phyloP scores from a whole-genome alignment of 192 early-diverging fungal species.

The Diversispora epigaea region DNA sequence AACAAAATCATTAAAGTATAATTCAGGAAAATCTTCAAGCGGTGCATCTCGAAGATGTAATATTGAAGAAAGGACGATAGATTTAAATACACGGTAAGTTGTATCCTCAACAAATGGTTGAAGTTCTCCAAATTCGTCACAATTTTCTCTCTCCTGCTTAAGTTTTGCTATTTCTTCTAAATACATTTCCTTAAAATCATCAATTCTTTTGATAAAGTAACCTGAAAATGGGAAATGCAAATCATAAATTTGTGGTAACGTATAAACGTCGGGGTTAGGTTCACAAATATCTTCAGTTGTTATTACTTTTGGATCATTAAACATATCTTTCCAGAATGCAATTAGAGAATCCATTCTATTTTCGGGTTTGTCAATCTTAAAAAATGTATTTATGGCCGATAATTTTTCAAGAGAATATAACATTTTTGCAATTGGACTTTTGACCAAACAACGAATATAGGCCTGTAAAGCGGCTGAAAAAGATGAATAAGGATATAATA shows the following conservation, averaged over 20 bases:
- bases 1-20: slow-evolving; percentile 32
- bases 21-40: background rate
- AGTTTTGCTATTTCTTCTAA: slow-evolving; percentile 3
- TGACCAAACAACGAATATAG: slow-evolving; percentile 16
- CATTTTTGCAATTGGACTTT: slow-evolving; percentile 23
- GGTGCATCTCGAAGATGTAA: background rate
- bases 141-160: slow-evolving; percentile 3
- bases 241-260: slow-evolving; percentile 3
- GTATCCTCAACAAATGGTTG: background rate
- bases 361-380: background rate
- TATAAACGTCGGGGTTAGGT: slow-evolving; percentile 1
- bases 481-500: slow-evolving; percentile 16
- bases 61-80: background rate
- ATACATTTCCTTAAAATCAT: slow-evolving; percentile 17
- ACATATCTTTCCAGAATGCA: slow-evolving; percentile 11
- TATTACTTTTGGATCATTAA: background rate
- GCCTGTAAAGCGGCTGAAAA: slow-evolving; percentile 20
- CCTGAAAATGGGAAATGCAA: slow-evolving; percentile 29
- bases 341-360: background rate
- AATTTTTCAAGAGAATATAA: slow-evolving; percentile 28
- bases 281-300: background rate
- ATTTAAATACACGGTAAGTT: background rate
- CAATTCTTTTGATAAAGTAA: slow-evolving; percentile 30
- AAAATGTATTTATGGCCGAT: slow-evolving; percentile 16
- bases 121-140: slow-evolving; percentile 2